Percentiles rank a stretch among this genome's conserved stretches.
These are phyloP conservation scores for Aureococcus anophagefferens DNA, from an alignment of 108 stramenopile genomes.

Conservation along the genomic window DNA sequence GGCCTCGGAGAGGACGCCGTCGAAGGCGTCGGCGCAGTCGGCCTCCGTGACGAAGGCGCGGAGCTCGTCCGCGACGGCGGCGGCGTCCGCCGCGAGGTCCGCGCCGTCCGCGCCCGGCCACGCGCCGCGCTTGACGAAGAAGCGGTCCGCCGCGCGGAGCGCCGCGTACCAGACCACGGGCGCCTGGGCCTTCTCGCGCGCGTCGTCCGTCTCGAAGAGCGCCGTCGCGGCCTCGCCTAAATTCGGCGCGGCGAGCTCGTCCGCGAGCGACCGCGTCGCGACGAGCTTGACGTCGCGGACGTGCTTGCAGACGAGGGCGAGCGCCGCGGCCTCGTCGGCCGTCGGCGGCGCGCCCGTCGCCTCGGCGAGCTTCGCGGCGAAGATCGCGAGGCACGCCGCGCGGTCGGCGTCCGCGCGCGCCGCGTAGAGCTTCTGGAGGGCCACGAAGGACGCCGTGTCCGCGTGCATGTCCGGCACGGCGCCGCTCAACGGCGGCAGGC, in stretches of 20 bases:
- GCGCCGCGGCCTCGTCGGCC: neutral
- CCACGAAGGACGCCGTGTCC: conserved; percentile 62
- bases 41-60: conserved; percentile 32
- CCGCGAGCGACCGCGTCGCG: conserved; percentile 40
- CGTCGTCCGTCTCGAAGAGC: neutral
- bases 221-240: conserved; percentile 5
- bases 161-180: conserved; percentile 70
- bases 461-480: conserved; percentile 87
- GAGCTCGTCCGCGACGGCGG: conserved; percentile 34
- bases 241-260: conserved; percentile 39
- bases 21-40: neutral
- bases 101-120: conserved; percentile 63
- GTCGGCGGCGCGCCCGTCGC: too few species aligned
- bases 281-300: conserved; percentile 50
- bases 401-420: conserved; percentile 33
- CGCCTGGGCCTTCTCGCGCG: conserved; percentile 29
- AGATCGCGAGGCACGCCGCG: too few species aligned
- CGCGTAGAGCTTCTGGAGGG: conserved; percentile 66
- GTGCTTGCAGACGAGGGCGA: conserved; percentile 63
- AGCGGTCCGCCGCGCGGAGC: conserved; percentile 62
- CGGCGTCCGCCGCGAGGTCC: conserved; percentile 40
- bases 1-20: neutral
- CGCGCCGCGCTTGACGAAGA: conserved; percentile 46
- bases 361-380: too few species aligned
- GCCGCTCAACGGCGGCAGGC: conserved; percentile 67